phyloP scores from a whole-genome alignment of 2,329 filamentous ascomycete species.

The Pseudogymnoascus pannorum region DNA sequence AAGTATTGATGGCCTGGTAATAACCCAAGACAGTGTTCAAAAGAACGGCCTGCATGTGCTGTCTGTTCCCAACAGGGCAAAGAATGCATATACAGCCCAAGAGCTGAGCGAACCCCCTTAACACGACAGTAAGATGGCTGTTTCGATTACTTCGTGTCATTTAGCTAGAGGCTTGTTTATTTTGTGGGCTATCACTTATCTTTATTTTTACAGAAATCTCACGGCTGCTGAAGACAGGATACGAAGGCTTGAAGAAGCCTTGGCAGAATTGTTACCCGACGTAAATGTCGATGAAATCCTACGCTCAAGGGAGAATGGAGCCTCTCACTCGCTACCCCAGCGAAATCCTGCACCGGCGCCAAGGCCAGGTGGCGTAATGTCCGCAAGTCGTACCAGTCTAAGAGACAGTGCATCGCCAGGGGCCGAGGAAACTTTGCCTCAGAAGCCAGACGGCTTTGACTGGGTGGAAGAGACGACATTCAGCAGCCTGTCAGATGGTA shows the following conservation, averaged over 20 bases:
- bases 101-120: slow-evolving; percentile 34
- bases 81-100: slow-evolving; percentile 36
- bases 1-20: background rate
- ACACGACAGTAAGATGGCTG: slow-evolving; percentile 32
- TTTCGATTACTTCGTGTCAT: background rate
- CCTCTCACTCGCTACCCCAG: background rate
- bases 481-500: slow-evolving; percentile 25
- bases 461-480: slow-evolving; percentile 15
- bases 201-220: slow-evolving; percentile 12
- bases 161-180: background rate
- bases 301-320: background rate
- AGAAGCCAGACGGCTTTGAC: slow-evolving; percentile 19
- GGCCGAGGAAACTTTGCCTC: slow-evolving; percentile 16
- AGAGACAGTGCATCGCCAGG: slow-evolving; percentile 3
- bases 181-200: background rate
- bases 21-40: slow-evolving; percentile 30
- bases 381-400: background rate
- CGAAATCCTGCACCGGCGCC: background rate
- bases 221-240: slow-evolving; percentile 17
- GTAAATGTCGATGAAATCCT: slow-evolving; percentile 17
- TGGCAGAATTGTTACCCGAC: slow-evolving; percentile 14
- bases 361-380: background rate
- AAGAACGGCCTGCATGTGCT: slow-evolving; percentile 33
- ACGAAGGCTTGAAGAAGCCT: slow-evolving; percentile 14
- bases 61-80: slow-evolving; percentile 34